A percentile compares a stretch with the other conserved stretches of the same genome.
phyloP scores from a whole-genome alignment of 768 basidiomycete genomes.

The Suillus bovinus region DNA sequence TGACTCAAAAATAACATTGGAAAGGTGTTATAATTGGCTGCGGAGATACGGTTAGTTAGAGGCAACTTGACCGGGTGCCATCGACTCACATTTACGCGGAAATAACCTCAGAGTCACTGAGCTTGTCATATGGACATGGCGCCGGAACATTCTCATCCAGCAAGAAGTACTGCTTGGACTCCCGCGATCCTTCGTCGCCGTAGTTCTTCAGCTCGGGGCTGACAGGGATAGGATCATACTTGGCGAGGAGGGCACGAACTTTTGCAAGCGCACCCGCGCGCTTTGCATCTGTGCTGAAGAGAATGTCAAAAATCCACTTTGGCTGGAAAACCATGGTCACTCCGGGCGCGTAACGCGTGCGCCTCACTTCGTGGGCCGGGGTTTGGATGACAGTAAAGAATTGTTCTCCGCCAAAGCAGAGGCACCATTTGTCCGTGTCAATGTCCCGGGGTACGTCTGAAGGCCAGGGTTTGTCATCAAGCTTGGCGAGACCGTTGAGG shows the following conservation, averaged over 20 bases:
- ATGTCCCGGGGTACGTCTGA: slow-evolving; percentile 19
- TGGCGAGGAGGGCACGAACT: slow-evolving; percentile 18
- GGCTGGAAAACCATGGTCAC: slow-evolving; percentile 26
- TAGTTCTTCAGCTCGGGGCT: slow-evolving; percentile 27
- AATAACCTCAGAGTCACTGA: slow-evolving; percentile 9
- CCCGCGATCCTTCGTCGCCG: slow-evolving; percentile 21
- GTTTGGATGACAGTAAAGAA: slow-evolving; percentile 25
- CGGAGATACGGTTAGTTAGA: neutral
- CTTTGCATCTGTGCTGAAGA: slow-evolving; percentile 23
- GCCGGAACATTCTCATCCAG: slow-evolving; percentile 24
- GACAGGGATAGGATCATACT: slow-evolving; percentile 23
- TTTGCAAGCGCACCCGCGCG: slow-evolving; percentile 19
- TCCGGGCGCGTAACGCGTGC: slow-evolving; percentile 18
- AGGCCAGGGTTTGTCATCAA: slow-evolving; percentile 21
- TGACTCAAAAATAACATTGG: too few relatives aligned
- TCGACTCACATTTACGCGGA: slow-evolving; percentile 6
- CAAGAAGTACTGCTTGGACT: slow-evolving; percentile 24
- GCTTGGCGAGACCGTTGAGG: slow-evolving; percentile 21
- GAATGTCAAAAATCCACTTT: slow-evolving; percentile 25
- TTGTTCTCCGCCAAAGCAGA: slow-evolving; percentile 23
- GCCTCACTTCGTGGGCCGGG: slow-evolving; percentile 23
- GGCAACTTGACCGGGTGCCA: neutral
- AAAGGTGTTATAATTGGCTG: slow-evolving; percentile 4
- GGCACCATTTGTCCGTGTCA: slow-evolving; percentile 22
- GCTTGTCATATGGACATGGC: slow-evolving; percentile 17